These are phyloP conservation scores for Xylariaceae sp. DNA, from an alignment of 2,329 filamentous ascomycete species.

Conservation along the genomic window DNA sequence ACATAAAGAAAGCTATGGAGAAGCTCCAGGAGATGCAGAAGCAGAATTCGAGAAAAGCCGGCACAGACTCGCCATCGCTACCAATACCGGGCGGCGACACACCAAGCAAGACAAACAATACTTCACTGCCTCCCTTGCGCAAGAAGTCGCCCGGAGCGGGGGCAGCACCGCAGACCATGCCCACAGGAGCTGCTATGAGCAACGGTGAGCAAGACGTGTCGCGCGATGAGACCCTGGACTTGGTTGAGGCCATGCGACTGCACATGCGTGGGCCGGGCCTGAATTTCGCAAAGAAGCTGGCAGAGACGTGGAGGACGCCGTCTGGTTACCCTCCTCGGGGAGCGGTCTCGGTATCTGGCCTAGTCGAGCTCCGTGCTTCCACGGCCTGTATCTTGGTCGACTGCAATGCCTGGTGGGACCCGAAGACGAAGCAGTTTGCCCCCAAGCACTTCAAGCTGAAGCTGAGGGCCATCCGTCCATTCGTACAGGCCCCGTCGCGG, in stretches of 20 bases:
- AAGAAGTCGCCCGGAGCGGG: constrained; percentile 18
- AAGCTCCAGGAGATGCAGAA: constrained; percentile 25
- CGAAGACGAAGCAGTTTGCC: constrained; percentile 40
- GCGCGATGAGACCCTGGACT: constrained; percentile 29
- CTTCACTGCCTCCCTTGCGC: constrained; percentile 18
- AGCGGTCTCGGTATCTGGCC: constrained; percentile 46
- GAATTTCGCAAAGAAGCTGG: constrained; percentile 33
- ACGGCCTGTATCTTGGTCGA: constrained; percentile 45
- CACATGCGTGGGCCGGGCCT: constrained; percentile 29
- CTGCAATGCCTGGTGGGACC: constrained; percentile 50
- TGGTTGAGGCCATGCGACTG: constrained; percentile 22
- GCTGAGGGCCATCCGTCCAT: too few relatives aligned
- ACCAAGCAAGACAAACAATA: constrained; percentile 14
- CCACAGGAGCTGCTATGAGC: constrained; percentile 11
- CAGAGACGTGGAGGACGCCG: constrained; percentile 42
- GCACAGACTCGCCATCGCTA: constrained; percentile 9
- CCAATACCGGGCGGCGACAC: constrained; percentile 15
- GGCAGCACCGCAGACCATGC: constrained; percentile 15
- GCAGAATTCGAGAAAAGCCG: constrained; percentile 17
- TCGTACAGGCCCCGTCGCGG: too few relatives aligned
- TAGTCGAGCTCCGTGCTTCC: constrained; percentile 47
- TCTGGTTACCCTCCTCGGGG: constrained; percentile 43
- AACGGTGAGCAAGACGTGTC: constrained; percentile 14
- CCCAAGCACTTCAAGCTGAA: too few relatives aligned
- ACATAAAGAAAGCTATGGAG: constrained; percentile 29